phyloP scores from a whole-genome alignment of 352 stramenopile genomes.

The Globisporangium nodosum region DNA sequence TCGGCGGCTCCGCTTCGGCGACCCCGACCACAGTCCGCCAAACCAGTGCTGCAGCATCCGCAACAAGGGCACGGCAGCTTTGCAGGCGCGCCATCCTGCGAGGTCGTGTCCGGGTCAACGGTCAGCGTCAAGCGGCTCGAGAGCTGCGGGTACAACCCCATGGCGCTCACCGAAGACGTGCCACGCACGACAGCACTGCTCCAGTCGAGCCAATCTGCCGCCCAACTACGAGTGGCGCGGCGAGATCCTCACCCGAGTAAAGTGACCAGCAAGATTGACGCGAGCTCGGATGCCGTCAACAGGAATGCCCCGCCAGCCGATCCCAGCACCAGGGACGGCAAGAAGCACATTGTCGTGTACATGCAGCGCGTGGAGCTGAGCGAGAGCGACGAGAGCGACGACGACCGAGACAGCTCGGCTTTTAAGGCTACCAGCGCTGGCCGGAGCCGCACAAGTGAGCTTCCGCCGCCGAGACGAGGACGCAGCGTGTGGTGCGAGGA shows the following conservation, averaged over 20 bases:
- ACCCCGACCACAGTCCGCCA: slow-evolving; percentile 42
- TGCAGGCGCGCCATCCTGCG: not conserved
- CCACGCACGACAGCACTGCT: slow-evolving; percentile 3
- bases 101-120: slow-evolving; percentile 12
- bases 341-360: slow-evolving; percentile 31
- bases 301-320: not conserved
- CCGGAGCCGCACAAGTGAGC: not conserved
- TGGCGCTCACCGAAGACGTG: slow-evolving; percentile 4
- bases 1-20: not conserved
- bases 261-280: not conserved
- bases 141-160: slow-evolving; percentile 25
- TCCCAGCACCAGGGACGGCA: slow-evolving; percentile 5
- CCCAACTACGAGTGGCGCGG: slow-evolving; percentile 7
- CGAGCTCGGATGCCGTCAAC: not conserved
- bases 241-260: not conserved
- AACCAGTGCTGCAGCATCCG: slow-evolving; percentile 25
- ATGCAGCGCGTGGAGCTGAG: slow-evolving; percentile 29
- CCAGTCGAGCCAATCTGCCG: slow-evolving; percentile 18
- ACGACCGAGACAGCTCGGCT: not conserved
- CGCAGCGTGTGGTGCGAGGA: not conserved
- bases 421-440: not conserved
- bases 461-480: not conserved
- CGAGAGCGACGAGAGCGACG: slow-evolving; percentile 4
- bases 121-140: slow-evolving; percentile 33
- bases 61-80: not conserved